Conservation (phyloP, 2,329 filamentous ascomycete genomes). For the Dothideomycetidae sp. region DNA sequence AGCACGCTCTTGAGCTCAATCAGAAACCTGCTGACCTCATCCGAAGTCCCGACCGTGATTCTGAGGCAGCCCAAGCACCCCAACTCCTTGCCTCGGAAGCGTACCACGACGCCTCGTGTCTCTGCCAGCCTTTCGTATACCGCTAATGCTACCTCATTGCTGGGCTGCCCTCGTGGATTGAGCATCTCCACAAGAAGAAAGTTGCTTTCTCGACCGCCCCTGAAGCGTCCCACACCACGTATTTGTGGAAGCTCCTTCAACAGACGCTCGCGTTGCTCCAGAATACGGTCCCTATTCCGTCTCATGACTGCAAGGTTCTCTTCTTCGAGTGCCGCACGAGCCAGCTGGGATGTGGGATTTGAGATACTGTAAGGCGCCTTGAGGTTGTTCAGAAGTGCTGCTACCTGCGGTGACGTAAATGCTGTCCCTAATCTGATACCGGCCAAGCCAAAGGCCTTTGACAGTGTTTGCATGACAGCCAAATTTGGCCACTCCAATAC, state of each 20-base stretch:
- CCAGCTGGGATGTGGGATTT: constrained; percentile 71
- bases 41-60: constrained; percentile 82
- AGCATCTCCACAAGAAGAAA: constrained; percentile 86
- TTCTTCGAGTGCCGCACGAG: constrained; percentile 53
- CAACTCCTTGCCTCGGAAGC: constrained; percentile 84
- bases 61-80: constrained; percentile 80
- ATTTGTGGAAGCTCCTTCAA: constrained; percentile 59
- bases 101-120: constrained; percentile 74
- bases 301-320: constrained; percentile 61
- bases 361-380: constrained; percentile 96
- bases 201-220: constrained; percentile 70
- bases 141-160: constrained; percentile 61
- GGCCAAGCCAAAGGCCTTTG: constrained; percentile 90
- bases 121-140: constrained; percentile 80
- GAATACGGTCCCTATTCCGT: constrained; percentile 51
- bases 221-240: constrained; percentile 62
- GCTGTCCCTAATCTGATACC: constrained; percentile 82
- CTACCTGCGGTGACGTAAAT: constrained; percentile 63
- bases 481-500: constrained; percentile 87
- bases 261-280: constrained; percentile 64
- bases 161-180: constrained; percentile 54
- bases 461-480: constrained; percentile 96
- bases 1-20: constrained; percentile 46
- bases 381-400: constrained; percentile 69
- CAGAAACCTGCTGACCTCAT: constrained; percentile 69